phyloP scores from a whole-genome alignment of 805 yeast genomes.

The Pichia paraexigua region DNA sequence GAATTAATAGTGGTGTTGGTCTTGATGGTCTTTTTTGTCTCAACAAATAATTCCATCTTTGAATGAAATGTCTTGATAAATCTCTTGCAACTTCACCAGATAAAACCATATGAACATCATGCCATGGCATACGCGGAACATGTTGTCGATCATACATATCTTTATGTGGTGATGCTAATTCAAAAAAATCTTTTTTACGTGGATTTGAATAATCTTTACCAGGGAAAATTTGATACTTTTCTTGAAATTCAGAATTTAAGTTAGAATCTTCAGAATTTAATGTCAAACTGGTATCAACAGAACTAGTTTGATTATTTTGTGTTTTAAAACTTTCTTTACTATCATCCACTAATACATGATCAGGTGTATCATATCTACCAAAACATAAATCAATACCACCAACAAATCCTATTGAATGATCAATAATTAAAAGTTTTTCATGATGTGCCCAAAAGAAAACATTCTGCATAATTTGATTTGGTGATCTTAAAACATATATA shows the following conservation, averaged over 20 bases:
- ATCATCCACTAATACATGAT: constrained; percentile 84
- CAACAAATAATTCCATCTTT: constrained; percentile 91
- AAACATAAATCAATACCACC: constrained; percentile 96
- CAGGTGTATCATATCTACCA: constrained; percentile 96
- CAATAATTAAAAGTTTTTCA: constrained; percentile 82
- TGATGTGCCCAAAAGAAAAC: constrained; percentile 99
- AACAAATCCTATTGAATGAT: constrained; percentile 78
- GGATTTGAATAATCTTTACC: constrained; percentile 98
- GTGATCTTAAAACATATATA: constrained; percentile 86
- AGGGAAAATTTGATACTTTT: constrained; percentile 64
- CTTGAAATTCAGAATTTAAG: constrained; percentile 17
- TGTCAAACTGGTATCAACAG: not conserved
- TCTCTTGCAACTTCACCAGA: constrained; percentile 94
- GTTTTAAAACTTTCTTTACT: constrained; percentile 25
- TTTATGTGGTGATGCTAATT: constrained; percentile 77
- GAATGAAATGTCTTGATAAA: constrained; percentile 87
- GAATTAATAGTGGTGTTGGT: constrained; percentile 83
- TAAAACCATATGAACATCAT: constrained; percentile 94
- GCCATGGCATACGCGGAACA: constrained; percentile 99
- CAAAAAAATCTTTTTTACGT: constrained; percentile 78
- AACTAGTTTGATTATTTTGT: not conserved
- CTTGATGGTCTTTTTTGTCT: constrained; percentile 94
- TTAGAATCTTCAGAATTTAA: not conserved
- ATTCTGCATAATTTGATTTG: constrained; percentile 87
- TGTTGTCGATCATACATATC: constrained; percentile 79